Evolutionary conservation across 345 rosid genomes (phyloP).

Genomic region (Ceriops zippeliana): DNA sequence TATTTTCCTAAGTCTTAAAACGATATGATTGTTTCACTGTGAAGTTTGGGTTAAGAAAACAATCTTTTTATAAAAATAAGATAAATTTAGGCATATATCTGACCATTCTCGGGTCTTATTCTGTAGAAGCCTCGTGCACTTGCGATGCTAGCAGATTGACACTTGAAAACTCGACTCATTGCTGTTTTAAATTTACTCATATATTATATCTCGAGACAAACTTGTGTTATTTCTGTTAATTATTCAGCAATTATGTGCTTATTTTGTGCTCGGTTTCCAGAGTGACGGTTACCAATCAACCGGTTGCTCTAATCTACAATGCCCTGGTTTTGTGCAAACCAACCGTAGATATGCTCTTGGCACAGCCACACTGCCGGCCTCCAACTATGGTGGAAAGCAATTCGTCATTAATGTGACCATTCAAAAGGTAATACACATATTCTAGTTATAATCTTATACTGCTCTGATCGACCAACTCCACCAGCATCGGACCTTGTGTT

Average conservation of each 20-base stretch:
- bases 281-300: neutral
- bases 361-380: neutral
- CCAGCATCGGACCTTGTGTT: too few relatives aligned
- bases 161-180: too few relatives aligned
- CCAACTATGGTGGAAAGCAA: neutral
- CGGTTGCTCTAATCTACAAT: conserved; percentile 13
- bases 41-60: too few relatives aligned
- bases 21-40: neutral
- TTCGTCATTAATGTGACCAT: neutral
- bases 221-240: neutral
- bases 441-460: neutral
- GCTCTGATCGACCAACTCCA: too few relatives aligned
- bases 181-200: too few relatives aligned
- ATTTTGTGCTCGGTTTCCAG: neutral
- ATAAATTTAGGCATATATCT: too few relatives aligned
- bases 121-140: too few relatives aligned
- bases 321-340: conserved; percentile 22
- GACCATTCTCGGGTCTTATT: too few relatives aligned
- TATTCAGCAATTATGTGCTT: neutral
- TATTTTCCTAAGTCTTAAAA: neutral
- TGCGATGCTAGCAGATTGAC: too few relatives aligned
- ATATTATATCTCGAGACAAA: too few relatives aligned
- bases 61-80: too few relatives aligned
- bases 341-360: neutral
- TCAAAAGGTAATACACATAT: neutral